Base-by-base conservation (phyloP, 306 rosid species). In the Trifolium dubium region DNA sequence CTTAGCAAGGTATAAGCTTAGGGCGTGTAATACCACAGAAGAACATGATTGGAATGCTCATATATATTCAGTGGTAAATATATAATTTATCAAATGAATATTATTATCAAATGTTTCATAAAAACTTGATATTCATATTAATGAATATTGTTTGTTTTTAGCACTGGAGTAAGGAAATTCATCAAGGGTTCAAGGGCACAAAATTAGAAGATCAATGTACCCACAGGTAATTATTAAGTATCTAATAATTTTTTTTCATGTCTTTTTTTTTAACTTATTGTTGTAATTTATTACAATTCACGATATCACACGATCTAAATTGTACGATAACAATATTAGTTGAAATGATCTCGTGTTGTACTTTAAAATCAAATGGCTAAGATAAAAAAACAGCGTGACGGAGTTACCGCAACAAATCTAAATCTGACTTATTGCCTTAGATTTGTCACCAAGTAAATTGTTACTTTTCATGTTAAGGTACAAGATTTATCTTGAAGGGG, bases 141-240 rank as follows among this genome's bases (percentile, higher is more conserved):
- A 31, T 5, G 13, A 39, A 28, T 12, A 13, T 75, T 67, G n/a
- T 12, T 77, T 51, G 10, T 12, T 50, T 75, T 55, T 78, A 86
- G 90, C 49, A 50, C 5, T 86, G 90, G 90, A 0, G 0, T 0
- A 6, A 15, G 11, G 74, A 62, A 18, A 30, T 4, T 19, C n/a
- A 47, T 41, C 6, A 19, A 61, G 65, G 65, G 4, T 86, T 72
- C 53, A 58, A 65, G 77, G 12, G 46, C 50, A 64, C 90, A 44
- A 76, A 76, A 11, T 72, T 86, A 49, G 88, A 81, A 78, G 46
- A 86, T 30, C 90, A 86, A 73, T 86, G 90, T 58, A 81, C 50
- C 35, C 72, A 81, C 28, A 86, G 88, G 87, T 86, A 75, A 40
- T 17, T 23, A 23, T 0, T 35, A 34, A 61, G 6, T 18, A 28